Evolutionary conservation across 2,329 filamentous ascomycete species (phyloP).

Genomic region (Aspergillus sergii): DNA sequence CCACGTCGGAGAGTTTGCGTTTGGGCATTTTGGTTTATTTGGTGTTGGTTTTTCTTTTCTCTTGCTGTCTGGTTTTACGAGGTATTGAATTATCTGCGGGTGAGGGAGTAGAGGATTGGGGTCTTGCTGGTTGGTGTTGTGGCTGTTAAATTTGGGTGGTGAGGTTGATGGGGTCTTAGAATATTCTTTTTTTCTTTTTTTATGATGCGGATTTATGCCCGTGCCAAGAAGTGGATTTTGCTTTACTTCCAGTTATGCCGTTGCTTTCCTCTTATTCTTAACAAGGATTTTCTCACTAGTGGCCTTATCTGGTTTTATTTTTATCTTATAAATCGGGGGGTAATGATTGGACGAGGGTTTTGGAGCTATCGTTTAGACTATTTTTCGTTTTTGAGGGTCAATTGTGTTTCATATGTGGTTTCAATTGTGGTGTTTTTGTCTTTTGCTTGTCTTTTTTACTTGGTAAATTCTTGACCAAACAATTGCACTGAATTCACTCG

Average conservation of each 20-base stretch:
- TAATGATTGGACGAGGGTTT: not conserved
- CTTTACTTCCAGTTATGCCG: not conserved
- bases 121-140: not conserved
- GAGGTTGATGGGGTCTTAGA: not conserved
- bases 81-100: not conserved
- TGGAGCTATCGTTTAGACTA: not conserved
- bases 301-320: not conserved
- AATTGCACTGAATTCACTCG: conserved; percentile 22
- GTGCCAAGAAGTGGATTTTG: conserved; percentile 12
- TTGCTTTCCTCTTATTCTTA: not conserved
- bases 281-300: not conserved
- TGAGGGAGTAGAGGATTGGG: not conserved
- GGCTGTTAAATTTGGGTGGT: no score
- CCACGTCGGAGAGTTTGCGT: conserved; percentile 41
- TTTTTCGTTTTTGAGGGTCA: not conserved
- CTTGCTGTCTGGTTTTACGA: not conserved
- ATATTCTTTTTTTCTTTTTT: not conserved
- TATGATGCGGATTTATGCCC: not conserved
- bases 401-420: not conserved
- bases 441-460: not conserved
- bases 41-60: not conserved
- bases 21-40: conserved; percentile 39
- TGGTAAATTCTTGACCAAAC: conserved; percentile 3
- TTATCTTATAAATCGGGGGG: not conserved
- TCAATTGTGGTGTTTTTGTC: not conserved